These are phyloP conservation scores for Avicennia marina DNA, from an alignment of 257 asterid species.

Conservation along the genomic window DNA sequence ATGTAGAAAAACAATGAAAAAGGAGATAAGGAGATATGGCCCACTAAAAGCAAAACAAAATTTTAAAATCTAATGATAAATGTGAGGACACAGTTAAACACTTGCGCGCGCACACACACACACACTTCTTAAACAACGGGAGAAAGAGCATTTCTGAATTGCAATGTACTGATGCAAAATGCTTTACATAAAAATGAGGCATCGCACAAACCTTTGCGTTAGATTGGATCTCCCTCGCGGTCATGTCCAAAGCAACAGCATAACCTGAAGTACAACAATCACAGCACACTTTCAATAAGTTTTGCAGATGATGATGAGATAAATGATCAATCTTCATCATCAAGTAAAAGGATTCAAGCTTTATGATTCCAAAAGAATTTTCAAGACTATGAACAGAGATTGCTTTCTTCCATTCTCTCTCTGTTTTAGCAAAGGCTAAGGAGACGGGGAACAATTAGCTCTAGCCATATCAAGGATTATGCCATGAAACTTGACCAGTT, in stretches of 20 bases:
- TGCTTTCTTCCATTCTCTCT: too few relatives aligned
- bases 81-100: too few relatives aligned
- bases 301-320: not conserved
- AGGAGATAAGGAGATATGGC: not conserved
- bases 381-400: too few relatives aligned
- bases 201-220: conserved; percentile 67
- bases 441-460: too few relatives aligned
- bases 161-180: too few relatives aligned
- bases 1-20: not conserved
- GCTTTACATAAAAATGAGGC: conserved; percentile 5
- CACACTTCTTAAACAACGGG: too few relatives aligned
- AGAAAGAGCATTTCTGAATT: too few relatives aligned
- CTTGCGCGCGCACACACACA: too few relatives aligned
- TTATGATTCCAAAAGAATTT: not conserved
- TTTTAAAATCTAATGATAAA: not conserved
- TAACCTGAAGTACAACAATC: conserved; percentile 52
- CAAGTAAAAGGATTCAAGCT: not conserved
- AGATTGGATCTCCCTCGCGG: conserved; percentile 93
- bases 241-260: conserved; percentile 99
- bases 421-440: too few relatives aligned
- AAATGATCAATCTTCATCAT: not conserved
- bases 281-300: not conserved
- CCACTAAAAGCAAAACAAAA: not conserved
- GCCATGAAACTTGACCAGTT: too few relatives aligned
- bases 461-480: too few relatives aligned